Evolutionary conservation across 1,284 basidiomycete species (phyloP), one percentile per base, ranked within the genome.

Genomic region (Quambalaria eucalypti): DNA sequence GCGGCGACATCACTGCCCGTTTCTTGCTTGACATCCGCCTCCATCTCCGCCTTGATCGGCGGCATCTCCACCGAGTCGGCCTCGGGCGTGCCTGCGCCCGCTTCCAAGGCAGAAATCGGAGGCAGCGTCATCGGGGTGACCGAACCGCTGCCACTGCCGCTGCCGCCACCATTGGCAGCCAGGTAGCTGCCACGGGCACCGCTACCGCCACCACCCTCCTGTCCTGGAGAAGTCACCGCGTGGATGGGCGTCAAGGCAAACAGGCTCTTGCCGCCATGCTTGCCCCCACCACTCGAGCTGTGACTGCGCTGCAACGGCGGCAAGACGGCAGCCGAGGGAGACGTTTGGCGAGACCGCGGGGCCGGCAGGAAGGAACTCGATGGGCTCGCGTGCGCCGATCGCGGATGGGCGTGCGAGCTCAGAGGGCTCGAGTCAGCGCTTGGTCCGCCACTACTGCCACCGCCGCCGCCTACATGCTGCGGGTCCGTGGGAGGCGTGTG

Each of bases 191-290:
- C 3, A 21, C 3, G 3, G 36, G 36, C 4, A 21, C 10, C 4
- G 10, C 10, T 12, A n/a, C 21, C 3, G 36, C 36, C 36, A n/a
- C 36, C 21, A 12, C 5, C 16, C 21, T 14, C 36, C 16, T 4
- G 36, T 39, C 16, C 3, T 14, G 50, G 21, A 6, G 50, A 19
- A 12, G 30, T 23, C 2, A 28, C 16, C 16, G 49, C 46, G 46
- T 61, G 61, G n/a, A 63, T 56, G 38, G 59, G 61, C 30, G 61
- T 55, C 59, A 63, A 58, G 44, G 56, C 49, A 26, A 60, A 54
- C 2, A 36, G 19, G 28, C 50, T 52, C 31, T 33, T 36, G 16
- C 48, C 39, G 39, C n/a, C 30, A 12, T 39, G 36, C 36, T 10
- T 5, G 16, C 36, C 21, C 4, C 36, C 36, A 39, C 21, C 36